Base-by-base conservation (phyloP, 768 basidiomycete genomes). In the Suillus tomentosus region DNA sequence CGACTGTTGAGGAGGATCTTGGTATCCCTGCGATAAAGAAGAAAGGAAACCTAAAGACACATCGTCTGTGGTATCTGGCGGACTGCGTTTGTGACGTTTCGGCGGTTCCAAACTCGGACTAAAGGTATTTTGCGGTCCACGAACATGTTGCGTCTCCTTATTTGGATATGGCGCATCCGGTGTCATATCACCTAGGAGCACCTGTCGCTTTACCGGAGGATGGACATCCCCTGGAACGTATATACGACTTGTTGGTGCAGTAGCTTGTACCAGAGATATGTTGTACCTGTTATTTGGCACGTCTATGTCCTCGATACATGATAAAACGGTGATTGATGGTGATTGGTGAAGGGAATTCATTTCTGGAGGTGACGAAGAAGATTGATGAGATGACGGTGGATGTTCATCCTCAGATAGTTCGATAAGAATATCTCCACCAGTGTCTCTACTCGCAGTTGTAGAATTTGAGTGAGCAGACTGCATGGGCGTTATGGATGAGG, bases 71-170 rank as follows among this genome's bases (percentile, higher is more conserved):
- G 8, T 9, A 60, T 58, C n/a, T 39, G 34, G 56, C 5, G 31
- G 51, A 9, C 19, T 24, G n/a, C 50, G 61, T n/a, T 59, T 34
- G 11, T 51, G 57, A 36, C 64, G 69, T 62, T 63, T 68, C 60
- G 58, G 45, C 37, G 66, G 67, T 3, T 62, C 40, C 39, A 62
- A 55, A 40, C 67, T 40, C 40, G 63, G 61, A 31, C 68, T 50
- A 67, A 79, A 81, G n/a, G 64, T 64, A 48, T 74, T 81, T 70
- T 89, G 88, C 19, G 77, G 72, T 42, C 88, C 88, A 67, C 82
- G 85, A 66, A 88, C 80, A 75, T 91, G 90, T 70, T 89, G 88
- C 17, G 76, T 78, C 27, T 77, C 74, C 54, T 68, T 68, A 67
- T 78, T 76, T 37, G 90, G 90, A 69, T 82, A 84, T 24, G 85